phyloP scores from a whole-genome alignment of 2,329 filamentous ascomycete species.

The Simplicillium aogashimaense region DNA sequence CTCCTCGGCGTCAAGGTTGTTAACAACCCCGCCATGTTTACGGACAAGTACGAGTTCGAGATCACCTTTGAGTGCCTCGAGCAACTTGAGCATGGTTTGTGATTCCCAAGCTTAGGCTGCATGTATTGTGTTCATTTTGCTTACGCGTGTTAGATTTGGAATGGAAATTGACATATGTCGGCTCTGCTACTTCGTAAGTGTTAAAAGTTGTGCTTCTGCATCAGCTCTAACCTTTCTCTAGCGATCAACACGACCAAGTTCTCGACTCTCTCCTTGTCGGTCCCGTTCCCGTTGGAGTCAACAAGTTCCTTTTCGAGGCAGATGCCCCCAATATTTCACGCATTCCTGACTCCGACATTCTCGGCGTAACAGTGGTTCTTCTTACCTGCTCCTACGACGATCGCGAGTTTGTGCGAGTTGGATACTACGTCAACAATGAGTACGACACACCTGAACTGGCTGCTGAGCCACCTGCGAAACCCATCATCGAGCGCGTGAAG shows the following conservation, averaged over 20 bases:
- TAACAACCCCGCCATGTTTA: constrained; percentile 95
- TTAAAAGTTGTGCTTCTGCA: constrained; percentile 4
- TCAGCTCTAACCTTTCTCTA: constrained; percentile 23
- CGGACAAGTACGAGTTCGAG: constrained; percentile 89
- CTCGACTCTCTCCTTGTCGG: constrained; percentile 94
- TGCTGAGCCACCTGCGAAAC: constrained; percentile 83
- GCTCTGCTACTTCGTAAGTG: constrained; percentile 82
- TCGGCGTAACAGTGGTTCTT: constrained; percentile 94
- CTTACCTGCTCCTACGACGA: constrained; percentile 94
- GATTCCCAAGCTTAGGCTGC: constrained; percentile 3
- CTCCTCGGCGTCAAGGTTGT: constrained; percentile 90
- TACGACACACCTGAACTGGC: constrained; percentile 88
- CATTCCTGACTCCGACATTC: constrained; percentile 89
- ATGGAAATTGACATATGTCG: constrained; percentile 99
- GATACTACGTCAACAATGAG: constrained; percentile 99
- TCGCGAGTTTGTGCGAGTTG: constrained; percentile 93
- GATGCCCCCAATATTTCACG: constrained; percentile 81
- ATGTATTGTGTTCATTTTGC: constrained; percentile 8
- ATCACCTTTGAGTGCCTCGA: constrained; percentile 98
- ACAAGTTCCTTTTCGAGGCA: constrained; percentile 98
- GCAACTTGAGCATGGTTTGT: constrained; percentile 77
- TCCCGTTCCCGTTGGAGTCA: constrained; percentile 93
- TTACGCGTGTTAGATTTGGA: constrained; percentile 62
- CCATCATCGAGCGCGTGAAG: constrained; percentile 81
- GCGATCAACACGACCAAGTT: constrained; percentile 95